Base-by-base conservation (phyloP, 1,284 basidiomycete genomes). In the Filobasidium uniguttulatum region DNA sequence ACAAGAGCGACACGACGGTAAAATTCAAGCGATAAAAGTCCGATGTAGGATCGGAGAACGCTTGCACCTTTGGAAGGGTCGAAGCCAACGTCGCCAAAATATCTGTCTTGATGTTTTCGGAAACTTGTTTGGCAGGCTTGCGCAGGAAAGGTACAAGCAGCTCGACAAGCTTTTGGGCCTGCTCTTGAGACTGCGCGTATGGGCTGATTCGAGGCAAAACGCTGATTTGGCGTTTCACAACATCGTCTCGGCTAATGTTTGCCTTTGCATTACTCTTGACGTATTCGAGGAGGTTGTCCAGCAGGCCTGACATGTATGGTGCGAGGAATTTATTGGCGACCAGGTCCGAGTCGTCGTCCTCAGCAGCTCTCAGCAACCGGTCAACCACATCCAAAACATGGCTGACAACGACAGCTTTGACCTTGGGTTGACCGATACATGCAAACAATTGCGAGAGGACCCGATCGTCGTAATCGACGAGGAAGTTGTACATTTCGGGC, bases 381-480 rank as follows among this genome's bases (percentile, higher is more conserved):
- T 93, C 86, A 36, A 91, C 73, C 50, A 94, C 82, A 61, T 96
- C 91, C 58, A 96, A 84, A 7, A 97, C 76, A 46, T 78, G 77
- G 6, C 75, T 75, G 29, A 94, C 73, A 12, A 96, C 88, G 0
- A 79, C 70, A 0, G 88, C 81, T 68, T 97, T 96, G 65, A 96
- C 89, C 56, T 83, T 85, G 5, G 79, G 75, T 2, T 84, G 83
- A 1, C 82, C 72, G 28, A 98, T 72, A 60, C 86, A 90, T 46
- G 79, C 78, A 63, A 85, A 90, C 1, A 91, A 71, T 62, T 85
- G 82, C 5, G 81, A 81, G 14, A 98, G 68, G 2, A 85, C 75
- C 1, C 74, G 72, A 0, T 71, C 58, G 61, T 97, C 85, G 61
- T 81, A 83, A 17, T 77, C 69, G 40, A 82, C 79, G 19, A 97